These are phyloP conservation scores for Chamaecyparis obtusa DNA, from an alignment of 75 land plant species.

Conservation along the genomic window DNA sequence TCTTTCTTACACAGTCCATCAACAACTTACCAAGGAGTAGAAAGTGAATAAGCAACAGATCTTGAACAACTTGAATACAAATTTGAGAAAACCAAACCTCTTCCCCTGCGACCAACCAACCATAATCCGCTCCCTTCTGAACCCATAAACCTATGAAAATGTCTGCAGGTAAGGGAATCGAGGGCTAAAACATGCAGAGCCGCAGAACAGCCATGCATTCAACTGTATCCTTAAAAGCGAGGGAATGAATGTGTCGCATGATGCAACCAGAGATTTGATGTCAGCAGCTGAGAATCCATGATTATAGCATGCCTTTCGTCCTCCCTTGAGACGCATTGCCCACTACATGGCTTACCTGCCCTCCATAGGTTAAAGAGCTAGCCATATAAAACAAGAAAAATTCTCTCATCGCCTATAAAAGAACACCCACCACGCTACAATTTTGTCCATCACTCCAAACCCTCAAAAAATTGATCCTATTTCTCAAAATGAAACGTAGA, in stretches of 20 bases:
- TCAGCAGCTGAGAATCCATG: background rate
- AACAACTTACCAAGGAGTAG: too few relatives aligned
- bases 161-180: slow-evolving; percentile 44
- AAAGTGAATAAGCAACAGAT: slow-evolving; percentile 18
- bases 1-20: too few relatives aligned
- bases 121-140: slow-evolving; percentile 40
- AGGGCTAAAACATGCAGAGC: too few relatives aligned
- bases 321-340: too few relatives aligned
- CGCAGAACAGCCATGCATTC: slow-evolving; percentile 50
- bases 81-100: slow-evolving; percentile 16
- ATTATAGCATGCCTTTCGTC: background rate
- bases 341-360: too few relatives aligned
- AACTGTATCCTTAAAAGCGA: slow-evolving; percentile 31
- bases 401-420: too few relatives aligned
- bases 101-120: slow-evolving; percentile 31
- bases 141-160: slow-evolving; percentile 34
- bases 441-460: too few relatives aligned
- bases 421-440: too few relatives aligned
- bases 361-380: too few relatives aligned
- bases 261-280: background rate
- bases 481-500: too few relatives aligned
- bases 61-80: slow-evolving; percentile 38
- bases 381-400: too few relatives aligned
- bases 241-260: slow-evolving; percentile 12
- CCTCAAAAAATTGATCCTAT: too few relatives aligned